Base-by-base conservation (phyloP, 495 filamentous ascomycete genomes). In the Pseudomonodictys pantanalensis region DNA sequence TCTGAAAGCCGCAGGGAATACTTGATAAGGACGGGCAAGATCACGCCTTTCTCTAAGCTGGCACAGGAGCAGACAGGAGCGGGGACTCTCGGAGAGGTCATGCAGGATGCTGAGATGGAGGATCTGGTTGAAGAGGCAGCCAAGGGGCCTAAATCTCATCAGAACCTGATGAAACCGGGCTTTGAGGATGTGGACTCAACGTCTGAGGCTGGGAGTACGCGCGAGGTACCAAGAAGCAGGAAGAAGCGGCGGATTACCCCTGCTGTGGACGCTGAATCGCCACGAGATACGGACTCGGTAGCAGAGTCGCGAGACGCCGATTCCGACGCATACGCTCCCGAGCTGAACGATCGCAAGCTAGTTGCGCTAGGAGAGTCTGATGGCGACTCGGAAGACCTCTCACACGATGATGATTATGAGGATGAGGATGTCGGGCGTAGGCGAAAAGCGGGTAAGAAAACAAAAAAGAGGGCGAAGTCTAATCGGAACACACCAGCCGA, bases 1-100 rank as follows among this genome's bases (percentile, higher is more conserved):
- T 85, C 86, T 64, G 93, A 97, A 74, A 90, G 80, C 12, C 83
- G 88, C 49, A 82, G 92, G 45, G 91, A 95, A 26, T 97, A 90
- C 70, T 80, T 98, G 46, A 92, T 98, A 30, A 82, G 93, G 5
- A 98, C 92, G 0, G 93, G 93, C 50, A 96, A 97, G 72, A 98
- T 98, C 64, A 98, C 93, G 0, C 93, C 93, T 0, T 97, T 98
- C 57, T 86, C 91, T 2, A 85, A 84, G 49, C 79, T 92, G 64
- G 69, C 62, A 30, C 54, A 68, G 65, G 78, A 79, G 41, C 78
- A 77, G 28, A 75, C 77, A 35, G 83, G 80, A 1, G 75, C 80
- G 5, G 81, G 84, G 17, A 83, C 82, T 47, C 76, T 93, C 5
- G 81, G 83, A 20, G 81, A 89, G 70, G 88, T 84, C 7, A 79